These are phyloP conservation scores for Endotrypanum monterogeii DNA, from an alignment of 208 protist species.

Conservation along the genomic window DNA sequence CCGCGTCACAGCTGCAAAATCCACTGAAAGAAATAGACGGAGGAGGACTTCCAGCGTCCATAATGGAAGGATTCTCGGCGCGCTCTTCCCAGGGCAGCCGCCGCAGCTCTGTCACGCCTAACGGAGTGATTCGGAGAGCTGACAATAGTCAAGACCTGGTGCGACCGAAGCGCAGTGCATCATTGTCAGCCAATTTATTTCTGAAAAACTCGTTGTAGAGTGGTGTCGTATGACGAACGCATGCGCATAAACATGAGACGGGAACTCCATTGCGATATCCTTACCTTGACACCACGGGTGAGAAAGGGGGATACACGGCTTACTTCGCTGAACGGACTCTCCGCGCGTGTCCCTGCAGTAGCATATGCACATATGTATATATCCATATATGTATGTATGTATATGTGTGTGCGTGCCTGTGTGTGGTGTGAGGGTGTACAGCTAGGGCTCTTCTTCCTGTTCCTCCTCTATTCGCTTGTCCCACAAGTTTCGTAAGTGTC, in stretches of 20 bases:
- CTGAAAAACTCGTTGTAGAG: not conserved
- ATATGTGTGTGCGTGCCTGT: not conserved
- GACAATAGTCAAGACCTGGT: not conserved
- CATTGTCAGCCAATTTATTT: not conserved
- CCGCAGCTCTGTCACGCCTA: not conserved
- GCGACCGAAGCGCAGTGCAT: constrained; percentile 9
- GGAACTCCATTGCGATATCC: not conserved
- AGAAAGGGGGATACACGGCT: not conserved
- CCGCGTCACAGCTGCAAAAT: not conserved
- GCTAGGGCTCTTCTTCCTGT: not conserved
- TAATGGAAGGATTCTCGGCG: not conserved
- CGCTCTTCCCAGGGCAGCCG: not conserved
- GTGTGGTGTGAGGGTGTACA: not conserved
- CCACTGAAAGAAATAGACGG: not conserved
- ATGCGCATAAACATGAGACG: too few relatives aligned
- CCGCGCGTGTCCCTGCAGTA: too few relatives aligned
- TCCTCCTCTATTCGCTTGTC: not conserved
- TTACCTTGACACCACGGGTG: not conserved
- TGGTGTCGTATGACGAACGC: not conserved
- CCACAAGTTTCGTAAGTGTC: too few relatives aligned
- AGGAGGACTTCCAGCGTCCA: not conserved
- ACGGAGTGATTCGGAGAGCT: not conserved
- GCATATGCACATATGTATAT: not conserved
- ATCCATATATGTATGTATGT: not conserved
- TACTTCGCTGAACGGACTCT: not conserved